Percentiles rank a stretch among this genome's conserved stretches.
phyloP scores from a whole-genome alignment of 495 filamentous ascomycete species.

The Hypoxylon intermedium region DNA sequence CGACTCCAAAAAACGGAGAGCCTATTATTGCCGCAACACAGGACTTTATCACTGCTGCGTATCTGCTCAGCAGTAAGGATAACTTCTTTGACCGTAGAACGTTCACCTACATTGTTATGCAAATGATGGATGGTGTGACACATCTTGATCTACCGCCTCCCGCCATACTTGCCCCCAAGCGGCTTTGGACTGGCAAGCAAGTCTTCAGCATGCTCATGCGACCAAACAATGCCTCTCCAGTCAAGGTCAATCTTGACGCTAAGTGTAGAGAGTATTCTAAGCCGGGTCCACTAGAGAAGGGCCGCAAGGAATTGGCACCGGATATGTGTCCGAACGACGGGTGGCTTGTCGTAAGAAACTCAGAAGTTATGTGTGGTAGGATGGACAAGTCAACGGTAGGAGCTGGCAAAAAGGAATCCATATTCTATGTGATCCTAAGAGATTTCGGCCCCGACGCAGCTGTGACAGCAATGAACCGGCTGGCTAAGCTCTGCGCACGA shows the following conservation, averaged over 20 bases:
- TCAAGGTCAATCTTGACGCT: conserved; percentile 90
- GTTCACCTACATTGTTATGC: conserved; percentile 88
- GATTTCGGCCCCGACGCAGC: conserved; percentile 92
- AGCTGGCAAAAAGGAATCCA: conserved; percentile 94
- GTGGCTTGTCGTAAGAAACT: conserved; percentile 92
- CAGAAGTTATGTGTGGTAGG: conserved; percentile 95
- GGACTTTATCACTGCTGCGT: conserved; percentile 97
- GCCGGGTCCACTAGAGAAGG: conserved; percentile 40
- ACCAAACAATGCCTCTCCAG: conserved; percentile 79
- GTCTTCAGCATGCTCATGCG: conserved; percentile 95
- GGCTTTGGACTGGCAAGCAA: conserved; percentile 97
- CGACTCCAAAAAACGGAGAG: conserved; percentile 95
- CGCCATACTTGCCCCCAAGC: conserved; percentile 81
- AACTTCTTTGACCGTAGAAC: conserved; percentile 85
- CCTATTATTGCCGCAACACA: conserved; percentile 98
- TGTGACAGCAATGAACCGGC: conserved; percentile 89
- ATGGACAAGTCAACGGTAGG: conserved; percentile 98
- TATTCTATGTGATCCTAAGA: conserved; percentile 95
- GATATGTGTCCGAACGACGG: conserved; percentile 86
- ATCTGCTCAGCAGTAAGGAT: conserved; percentile 89
- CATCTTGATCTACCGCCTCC: conserved; percentile 87
- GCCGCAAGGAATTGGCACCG: conserved; percentile 53
- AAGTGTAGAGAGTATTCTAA: conserved; percentile 83
- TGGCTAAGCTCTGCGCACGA: conserved; percentile 88
- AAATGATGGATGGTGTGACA: conserved; percentile 86